Evolutionary conservation across 2,329 filamentous ascomycete genomes (phyloP), one percentile per base, ranked within the genome.

Genomic region (Phyllosticta capitalensis): DNA sequence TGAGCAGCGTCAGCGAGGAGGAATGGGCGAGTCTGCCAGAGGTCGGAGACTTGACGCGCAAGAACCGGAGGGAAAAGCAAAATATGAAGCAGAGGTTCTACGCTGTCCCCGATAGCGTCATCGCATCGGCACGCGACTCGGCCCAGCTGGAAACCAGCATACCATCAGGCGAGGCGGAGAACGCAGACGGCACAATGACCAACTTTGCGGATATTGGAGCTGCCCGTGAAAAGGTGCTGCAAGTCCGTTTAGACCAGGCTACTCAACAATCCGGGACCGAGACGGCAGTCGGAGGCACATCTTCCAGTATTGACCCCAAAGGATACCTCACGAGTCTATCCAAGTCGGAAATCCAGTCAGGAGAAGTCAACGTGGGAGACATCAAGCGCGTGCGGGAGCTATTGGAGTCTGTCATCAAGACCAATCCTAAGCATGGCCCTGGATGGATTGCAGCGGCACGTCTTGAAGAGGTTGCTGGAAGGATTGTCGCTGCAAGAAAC

Each of bases 131-230:
- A 17, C 81, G 89, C 66, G 89, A 90, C 66, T 82, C 88, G 2
- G 82, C 83, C 3, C 89, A 96, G 69, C 83, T 97, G 64, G 88
- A 91, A 54, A 94, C 91, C 1, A 95, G 90, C 0, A 86, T 99
- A n/a, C 90, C 95, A 45, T 92, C 96, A 62, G 68, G 66, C 0
- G 67, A 85, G 1, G 73, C 76, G 1, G 82, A 86, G 61, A 75
- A 73, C 55, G 71, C 75, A 2, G 91, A 96, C 68, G 92, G 92
- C 1, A 95, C 91, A 1, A 94, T 96, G 83, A 99, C 92, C 10
- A 96, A 99, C 71, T 99, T 99, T 71, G 92, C 92, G 52, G 89
- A 96, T 72, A 97, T 99, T 63, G 94, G 95, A 74, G 91, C 92
- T 52, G 95, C 94, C 20, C 86, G 94, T 76, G 90, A 96, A 77